Conservation (phyloP, 1,284 basidiomycete genomes). For the Exobasidium rhododendri region DNA sequence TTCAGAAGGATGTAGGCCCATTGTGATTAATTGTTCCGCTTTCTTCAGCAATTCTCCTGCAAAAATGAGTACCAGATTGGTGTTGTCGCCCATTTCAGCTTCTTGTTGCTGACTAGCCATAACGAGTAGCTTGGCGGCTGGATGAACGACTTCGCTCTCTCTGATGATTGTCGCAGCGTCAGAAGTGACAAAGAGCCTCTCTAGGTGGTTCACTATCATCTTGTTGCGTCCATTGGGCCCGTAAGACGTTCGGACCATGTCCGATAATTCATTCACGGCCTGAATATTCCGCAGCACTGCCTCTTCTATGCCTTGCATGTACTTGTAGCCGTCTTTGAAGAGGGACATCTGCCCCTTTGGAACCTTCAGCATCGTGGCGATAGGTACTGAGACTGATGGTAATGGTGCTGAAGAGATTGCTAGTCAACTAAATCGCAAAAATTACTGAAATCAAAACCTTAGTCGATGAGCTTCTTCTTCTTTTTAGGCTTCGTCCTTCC, state of each 20-base stretch:
- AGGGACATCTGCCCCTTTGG: slow-evolving; percentile 64
- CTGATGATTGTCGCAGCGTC: slow-evolving; percentile 98
- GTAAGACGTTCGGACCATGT: slow-evolving; percentile 92
- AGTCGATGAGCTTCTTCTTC: not conserved
- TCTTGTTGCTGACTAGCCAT: slow-evolving; percentile 98
- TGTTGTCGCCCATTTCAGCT: slow-evolving; percentile 93
- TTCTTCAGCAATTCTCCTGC: slow-evolving; percentile 94
- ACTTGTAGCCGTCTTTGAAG: slow-evolving; percentile 71
- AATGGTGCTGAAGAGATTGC: not conserved
- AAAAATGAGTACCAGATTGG: slow-evolving; percentile 90
- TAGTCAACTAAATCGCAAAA: no score
- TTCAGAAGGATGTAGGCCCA: slow-evolving; percentile 90
- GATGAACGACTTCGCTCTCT: slow-evolving; percentile 95
- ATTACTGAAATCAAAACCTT: slow-evolving; percentile 5
- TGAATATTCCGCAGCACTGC: slow-evolving; percentile 83
- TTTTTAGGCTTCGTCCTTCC: not conserved
- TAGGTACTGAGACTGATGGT: not conserved
- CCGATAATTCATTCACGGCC: slow-evolving; percentile 86
- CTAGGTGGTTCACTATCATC: slow-evolving; percentile 67
- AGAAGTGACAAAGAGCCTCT: slow-evolving; percentile 91
- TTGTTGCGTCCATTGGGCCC: slow-evolving; percentile 75
- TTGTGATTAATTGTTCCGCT: slow-evolving; percentile 84
- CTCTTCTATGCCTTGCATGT: slow-evolving; percentile 85
- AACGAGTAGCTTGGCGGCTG: slow-evolving; percentile 92
- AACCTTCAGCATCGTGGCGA: slow-evolving; percentile 77